Evolutionary conservation across 495 filamentous ascomycete genomes (phyloP).

Genomic region (Schizothecium vesticola): DNA sequence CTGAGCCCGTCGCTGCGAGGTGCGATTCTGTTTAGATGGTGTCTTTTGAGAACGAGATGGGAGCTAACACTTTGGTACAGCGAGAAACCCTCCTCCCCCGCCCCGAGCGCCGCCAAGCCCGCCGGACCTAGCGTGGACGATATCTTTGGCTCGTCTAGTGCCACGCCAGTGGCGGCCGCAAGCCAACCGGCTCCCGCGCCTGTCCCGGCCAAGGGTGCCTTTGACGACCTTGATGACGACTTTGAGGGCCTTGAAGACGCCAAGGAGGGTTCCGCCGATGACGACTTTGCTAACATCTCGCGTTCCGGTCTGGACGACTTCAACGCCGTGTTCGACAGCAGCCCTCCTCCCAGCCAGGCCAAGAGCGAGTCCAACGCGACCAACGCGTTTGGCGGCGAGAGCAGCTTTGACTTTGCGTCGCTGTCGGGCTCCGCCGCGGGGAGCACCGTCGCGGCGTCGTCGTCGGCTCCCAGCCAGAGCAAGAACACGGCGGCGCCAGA

Average conservation of each 20-base stretch:
- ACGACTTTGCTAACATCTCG: slow-evolving; percentile 67
- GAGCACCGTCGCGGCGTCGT: slow-evolving; percentile 49
- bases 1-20: slow-evolving; percentile 23
- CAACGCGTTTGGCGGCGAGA: slow-evolving; percentile 40
- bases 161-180: slow-evolving; percentile 8
- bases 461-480: slow-evolving; percentile 27
- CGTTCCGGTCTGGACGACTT: slow-evolving; percentile 60
- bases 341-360: slow-evolving; percentile 48
- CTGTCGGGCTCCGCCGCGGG: slow-evolving; percentile 41
- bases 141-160: slow-evolving; percentile 26
- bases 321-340: slow-evolving; percentile 59
- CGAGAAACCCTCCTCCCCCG: slow-evolving; percentile 26
- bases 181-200: slow-evolving; percentile 15
- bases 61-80: slow-evolving; percentile 12
- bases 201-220: slow-evolving; percentile 38
- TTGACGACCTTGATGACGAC: slow-evolving; percentile 80
- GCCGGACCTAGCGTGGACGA: slow-evolving; percentile 25
- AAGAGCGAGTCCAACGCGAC: slow-evolving; percentile 41
- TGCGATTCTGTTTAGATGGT: slow-evolving; percentile 16
- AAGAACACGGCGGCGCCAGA: slow-evolving; percentile 32
- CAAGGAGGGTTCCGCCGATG: slow-evolving; percentile 84
- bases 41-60: background rate
- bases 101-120: slow-evolving; percentile 16
- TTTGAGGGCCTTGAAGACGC: slow-evolving; percentile 85
- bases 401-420: slow-evolving; percentile 45